Conservation (phyloP, 495 filamentous ascomycete genomes). For the Pyronema omphalodes region DNA sequence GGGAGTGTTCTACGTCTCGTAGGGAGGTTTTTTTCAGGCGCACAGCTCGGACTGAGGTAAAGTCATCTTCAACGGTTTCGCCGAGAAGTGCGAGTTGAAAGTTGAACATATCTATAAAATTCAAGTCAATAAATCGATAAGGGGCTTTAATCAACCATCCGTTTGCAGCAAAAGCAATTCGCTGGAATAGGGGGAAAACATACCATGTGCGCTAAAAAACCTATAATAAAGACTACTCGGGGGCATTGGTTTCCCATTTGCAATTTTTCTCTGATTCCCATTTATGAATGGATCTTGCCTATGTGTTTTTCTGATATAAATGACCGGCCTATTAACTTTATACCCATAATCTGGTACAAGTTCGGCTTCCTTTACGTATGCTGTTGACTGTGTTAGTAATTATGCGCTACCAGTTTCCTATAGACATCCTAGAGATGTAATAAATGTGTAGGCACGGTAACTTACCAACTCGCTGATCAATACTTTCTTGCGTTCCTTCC, state of each 20-base stretch:
- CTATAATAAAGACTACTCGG: conserved; percentile 12
- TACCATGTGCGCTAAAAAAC: conserved; percentile 13
- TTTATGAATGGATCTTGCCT: neutral
- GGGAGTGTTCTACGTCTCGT: conserved; percentile 9
- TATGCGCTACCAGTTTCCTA: neutral
- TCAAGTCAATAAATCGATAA: neutral
- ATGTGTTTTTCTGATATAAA: conserved; percentile 10
- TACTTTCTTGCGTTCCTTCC: conserved; percentile 9
- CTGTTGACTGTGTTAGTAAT: conserved; percentile 5
- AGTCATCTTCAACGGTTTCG: conserved; percentile 17
- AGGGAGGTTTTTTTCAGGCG: conserved; percentile 11
- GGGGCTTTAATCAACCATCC: no score
- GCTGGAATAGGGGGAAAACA: neutral
- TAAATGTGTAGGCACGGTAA: neutral
- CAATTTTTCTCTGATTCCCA: neutral
- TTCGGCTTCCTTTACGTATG: conserved; percentile 9
- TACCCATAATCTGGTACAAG: conserved; percentile 19
- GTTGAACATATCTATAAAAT: conserved; percentile 17
- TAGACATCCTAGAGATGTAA: neutral
- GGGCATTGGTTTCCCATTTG: conserved; percentile 2
- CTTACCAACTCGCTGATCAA: conserved; percentile 13
- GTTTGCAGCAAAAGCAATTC: neutral
- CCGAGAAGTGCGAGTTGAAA: conserved; percentile 16
- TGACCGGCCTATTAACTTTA: conserved; percentile 14
- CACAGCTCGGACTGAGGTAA: conserved; percentile 8